Conservation (phyloP, 2,329 filamentous ascomycete species). For the Clonostachys rhizophaga region DNA sequence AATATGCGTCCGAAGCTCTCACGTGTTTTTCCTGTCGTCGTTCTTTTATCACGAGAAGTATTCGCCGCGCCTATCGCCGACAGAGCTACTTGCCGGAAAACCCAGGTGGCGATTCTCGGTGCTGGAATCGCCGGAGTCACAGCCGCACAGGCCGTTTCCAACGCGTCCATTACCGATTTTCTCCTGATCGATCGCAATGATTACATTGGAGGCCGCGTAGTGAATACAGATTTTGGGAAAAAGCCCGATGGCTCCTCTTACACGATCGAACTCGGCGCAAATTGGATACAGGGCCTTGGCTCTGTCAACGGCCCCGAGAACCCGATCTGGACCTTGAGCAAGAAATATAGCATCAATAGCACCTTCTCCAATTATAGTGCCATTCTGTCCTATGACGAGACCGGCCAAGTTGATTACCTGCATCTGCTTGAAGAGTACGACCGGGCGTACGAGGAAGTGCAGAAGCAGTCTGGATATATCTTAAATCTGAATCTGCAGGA, state of each 20-base stretch:
- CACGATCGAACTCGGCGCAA: slow-evolving; percentile 60
- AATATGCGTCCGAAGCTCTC: too few relatives aligned
- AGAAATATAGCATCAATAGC: slow-evolving; percentile 53
- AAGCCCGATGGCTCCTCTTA: slow-evolving; percentile 44
- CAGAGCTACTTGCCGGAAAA: slow-evolving; percentile 16
- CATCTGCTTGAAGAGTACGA: slow-evolving; percentile 45
- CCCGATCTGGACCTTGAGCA: slow-evolving; percentile 57
- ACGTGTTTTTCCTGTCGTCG: too few relatives aligned
- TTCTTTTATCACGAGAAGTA: too few relatives aligned
- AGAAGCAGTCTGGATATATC: slow-evolving; percentile 51
- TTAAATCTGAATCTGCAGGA: slow-evolving; percentile 58
- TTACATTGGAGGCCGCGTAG: slow-evolving; percentile 57
- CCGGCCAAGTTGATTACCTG: slow-evolving; percentile 45
- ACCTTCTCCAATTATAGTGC: slow-evolving; percentile 53
- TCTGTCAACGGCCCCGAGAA: slow-evolving; percentile 35
- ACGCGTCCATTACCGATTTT: slow-evolving; percentile 58
- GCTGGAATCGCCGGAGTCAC: slow-evolving; percentile 60
- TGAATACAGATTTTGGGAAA: slow-evolving; percentile 50
- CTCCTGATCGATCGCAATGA: slow-evolving; percentile 60
- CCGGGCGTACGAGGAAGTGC: slow-evolving; percentile 34
- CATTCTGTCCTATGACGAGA: slow-evolving; percentile 56
- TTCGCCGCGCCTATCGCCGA: too few relatives aligned
- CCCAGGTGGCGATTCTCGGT: slow-evolving; percentile 39
- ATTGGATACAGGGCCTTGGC: slow-evolving; percentile 43
- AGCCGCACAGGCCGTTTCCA: slow-evolving; percentile 57